Evolutionary conservation across 2,329 filamentous ascomycete genomes (phyloP).

Genomic region (Ascochyta viciae-villosae): DNA sequence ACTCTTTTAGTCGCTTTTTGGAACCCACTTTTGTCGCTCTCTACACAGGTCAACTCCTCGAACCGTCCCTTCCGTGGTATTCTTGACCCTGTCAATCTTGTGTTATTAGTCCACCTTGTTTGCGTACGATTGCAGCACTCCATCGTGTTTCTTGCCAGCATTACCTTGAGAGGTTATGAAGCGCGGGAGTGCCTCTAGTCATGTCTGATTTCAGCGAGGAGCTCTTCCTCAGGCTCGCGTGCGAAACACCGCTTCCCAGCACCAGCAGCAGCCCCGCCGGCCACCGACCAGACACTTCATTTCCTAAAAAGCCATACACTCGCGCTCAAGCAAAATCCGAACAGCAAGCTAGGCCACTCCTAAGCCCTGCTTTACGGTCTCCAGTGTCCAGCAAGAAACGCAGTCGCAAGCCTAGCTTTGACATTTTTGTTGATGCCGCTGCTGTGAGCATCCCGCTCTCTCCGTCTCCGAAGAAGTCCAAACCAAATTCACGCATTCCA

Average conservation of each 20-base stretch:
- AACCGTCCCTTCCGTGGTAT: neutral
- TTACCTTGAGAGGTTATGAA: neutral
- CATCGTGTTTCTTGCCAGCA: neutral
- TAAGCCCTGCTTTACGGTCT: too few species aligned
- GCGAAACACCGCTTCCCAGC: conserved; percentile 16
- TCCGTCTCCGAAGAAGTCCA: conserved; percentile 16
- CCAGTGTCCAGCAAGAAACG: conserved; percentile 15
- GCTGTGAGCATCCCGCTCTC: neutral
- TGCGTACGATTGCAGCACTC: neutral
- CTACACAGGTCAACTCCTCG: neutral
- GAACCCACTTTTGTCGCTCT: neutral
- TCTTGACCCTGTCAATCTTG: conserved; percentile 1
- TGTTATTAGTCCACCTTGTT: neutral
- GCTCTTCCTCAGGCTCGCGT: conserved; percentile 13
- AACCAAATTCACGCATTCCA: conserved; percentile 13
- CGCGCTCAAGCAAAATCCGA: conserved; percentile 5
- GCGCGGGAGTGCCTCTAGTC: neutral
- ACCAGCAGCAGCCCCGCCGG: neutral
- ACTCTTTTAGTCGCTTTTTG: neutral
- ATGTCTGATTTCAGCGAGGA: conserved; percentile 14
- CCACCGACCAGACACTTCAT: neutral
- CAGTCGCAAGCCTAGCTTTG: conserved; percentile 19
- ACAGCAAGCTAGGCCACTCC: neutral
- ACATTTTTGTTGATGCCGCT: conserved; percentile 22
- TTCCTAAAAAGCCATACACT: conserved; percentile 1